phyloP scores from a whole-genome alignment of 2,329 filamentous ascomycete genomes.

The Lachnellula suecica region DNA sequence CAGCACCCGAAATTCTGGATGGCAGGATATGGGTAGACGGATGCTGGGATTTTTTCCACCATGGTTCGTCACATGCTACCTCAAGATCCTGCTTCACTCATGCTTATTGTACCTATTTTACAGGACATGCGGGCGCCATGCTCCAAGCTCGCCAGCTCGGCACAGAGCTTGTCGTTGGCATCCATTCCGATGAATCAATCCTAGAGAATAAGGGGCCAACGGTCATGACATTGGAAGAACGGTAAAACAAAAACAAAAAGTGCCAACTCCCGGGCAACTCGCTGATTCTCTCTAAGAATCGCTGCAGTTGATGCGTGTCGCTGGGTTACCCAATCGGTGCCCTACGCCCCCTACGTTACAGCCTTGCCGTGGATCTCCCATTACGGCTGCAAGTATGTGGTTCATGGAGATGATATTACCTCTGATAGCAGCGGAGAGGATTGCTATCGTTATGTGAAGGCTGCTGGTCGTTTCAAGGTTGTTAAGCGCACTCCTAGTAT shows the following conservation, averaged over 20 bases:
- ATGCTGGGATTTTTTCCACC: conserved; percentile 99
- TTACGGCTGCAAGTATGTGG: conserved; percentile 93
- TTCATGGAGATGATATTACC: conserved; percentile 96
- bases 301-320: conserved; percentile 92
- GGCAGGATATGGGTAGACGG: conserved; percentile 96
- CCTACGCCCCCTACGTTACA: conserved; percentile 91
- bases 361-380: conserved; percentile 90
- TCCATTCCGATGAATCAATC: conserved; percentile 95
- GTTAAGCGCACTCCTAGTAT: conserved; percentile 96
- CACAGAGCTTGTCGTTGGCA: conserved; percentile 82
- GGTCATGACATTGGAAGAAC: conserved; percentile 91
- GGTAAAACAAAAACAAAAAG: conserved; percentile 47
- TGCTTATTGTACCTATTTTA: neutral
- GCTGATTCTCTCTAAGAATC: conserved; percentile 53
- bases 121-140: conserved; percentile 94
- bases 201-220: conserved; percentile 96
- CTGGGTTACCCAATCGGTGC: conserved; percentile 84
- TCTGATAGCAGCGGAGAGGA: conserved; percentile 91
- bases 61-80: conserved; percentile 56
- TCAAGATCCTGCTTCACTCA: neutral
- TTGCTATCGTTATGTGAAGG: conserved; percentile 97
- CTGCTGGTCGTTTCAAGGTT: conserved; percentile 89
- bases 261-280: conserved; percentile 19
- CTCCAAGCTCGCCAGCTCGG: conserved; percentile 92
- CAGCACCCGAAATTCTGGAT: conserved; percentile 40